phyloP scores from a whole-genome alignment of 768 basidiomycete genomes.

The Hericium erinaceus region DNA sequence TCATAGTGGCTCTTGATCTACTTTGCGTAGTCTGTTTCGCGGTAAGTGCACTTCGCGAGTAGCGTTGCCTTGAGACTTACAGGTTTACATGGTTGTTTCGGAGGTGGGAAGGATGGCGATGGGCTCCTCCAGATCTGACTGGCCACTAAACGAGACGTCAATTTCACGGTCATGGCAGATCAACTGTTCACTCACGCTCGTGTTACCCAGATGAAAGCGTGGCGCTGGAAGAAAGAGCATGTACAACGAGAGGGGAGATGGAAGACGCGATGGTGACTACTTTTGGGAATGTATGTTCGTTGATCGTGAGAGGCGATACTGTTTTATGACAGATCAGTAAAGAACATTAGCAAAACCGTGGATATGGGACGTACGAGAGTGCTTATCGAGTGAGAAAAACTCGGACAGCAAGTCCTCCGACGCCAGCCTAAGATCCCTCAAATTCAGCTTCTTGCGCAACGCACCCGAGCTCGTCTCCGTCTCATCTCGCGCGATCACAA shows the following conservation, averaged over 20 bases:
- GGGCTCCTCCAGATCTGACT: slow-evolving; percentile 90
- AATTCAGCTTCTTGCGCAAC: slow-evolving; percentile 67
- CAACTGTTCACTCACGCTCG: slow-evolving; percentile 57
- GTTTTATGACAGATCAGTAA: slow-evolving; percentile 5
- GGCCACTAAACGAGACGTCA: slow-evolving; percentile 46
- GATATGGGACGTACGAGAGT: slow-evolving; percentile 55
- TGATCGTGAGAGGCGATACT: slow-evolving; percentile 82
- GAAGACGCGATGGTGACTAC: slow-evolving; percentile 68
- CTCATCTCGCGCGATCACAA: slow-evolving; percentile 77
- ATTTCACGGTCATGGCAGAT: not conserved
- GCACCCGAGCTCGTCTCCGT: slow-evolving; percentile 76
- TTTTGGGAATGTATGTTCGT: slow-evolving; percentile 52
- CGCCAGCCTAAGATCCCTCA: slow-evolving; percentile 85
- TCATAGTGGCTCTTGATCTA: slow-evolving; percentile 99
- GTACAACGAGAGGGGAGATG: slow-evolving; percentile 61
- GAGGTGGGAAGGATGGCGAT: slow-evolving; percentile 98
- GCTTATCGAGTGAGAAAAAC: slow-evolving; percentile 78
- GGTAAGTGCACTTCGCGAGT: too few species aligned
- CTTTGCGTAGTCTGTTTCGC: slow-evolving; percentile 78
- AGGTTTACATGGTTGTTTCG: slow-evolving; percentile 99
- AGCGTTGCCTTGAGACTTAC: slow-evolving; percentile 33
- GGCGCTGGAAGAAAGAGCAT: slow-evolving; percentile 56
- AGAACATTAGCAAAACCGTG: not conserved
- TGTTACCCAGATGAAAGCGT: slow-evolving; percentile 98
- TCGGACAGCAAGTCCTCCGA: slow-evolving; percentile 79